These are phyloP conservation scores for Medicago lupulina DNA, from an alignment of 306 rosid species.

Conservation along the genomic window DNA sequence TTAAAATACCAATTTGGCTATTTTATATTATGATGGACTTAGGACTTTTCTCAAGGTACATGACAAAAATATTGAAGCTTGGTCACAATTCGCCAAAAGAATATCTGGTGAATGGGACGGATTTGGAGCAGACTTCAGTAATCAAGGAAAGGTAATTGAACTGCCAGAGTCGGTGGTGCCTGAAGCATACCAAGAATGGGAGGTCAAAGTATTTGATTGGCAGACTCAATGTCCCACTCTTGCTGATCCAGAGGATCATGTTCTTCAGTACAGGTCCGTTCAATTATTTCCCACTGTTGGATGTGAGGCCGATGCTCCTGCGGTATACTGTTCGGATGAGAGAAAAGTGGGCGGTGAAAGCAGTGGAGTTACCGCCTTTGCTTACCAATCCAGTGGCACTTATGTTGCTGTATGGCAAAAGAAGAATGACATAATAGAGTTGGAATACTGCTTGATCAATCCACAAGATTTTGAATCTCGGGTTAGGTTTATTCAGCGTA, in stretches of 20 bases:
- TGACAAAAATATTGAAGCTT: constrained; percentile 53
- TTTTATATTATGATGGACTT: constrained; percentile 31
- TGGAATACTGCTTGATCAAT: constrained; percentile 86
- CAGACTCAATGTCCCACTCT: constrained; percentile 98
- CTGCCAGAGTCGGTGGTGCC: constrained; percentile 92
- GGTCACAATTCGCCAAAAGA: constrained; percentile 81
- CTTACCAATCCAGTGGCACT: constrained; percentile 80
- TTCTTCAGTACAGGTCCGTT: constrained; percentile 66
- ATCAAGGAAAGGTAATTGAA: constrained; percentile 71
- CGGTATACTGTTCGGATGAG: constrained; percentile 67
- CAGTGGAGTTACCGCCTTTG: constrained; percentile 62
- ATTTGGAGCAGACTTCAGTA: constrained; percentile 82
- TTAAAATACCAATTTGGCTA: constrained; percentile 33
- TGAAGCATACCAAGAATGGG: constrained; percentile 92
- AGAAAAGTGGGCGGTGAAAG: constrained; percentile 59
- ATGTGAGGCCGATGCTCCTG: constrained; percentile 97
- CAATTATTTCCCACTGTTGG: constrained; percentile 93
- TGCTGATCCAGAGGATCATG: constrained; percentile 63
- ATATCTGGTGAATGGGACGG: constrained; percentile 99
- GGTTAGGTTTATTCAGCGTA: constrained; percentile 75
- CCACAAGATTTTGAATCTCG: constrained; percentile 87
- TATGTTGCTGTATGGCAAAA: constrained; percentile 77
- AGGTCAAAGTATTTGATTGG: constrained; percentile 93
- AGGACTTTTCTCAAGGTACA: constrained; percentile 30
- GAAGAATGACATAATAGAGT: constrained; percentile 61